Conservation (phyloP, 495 filamentous ascomycete genomes). For the Trichoderma gamsii region DNA sequence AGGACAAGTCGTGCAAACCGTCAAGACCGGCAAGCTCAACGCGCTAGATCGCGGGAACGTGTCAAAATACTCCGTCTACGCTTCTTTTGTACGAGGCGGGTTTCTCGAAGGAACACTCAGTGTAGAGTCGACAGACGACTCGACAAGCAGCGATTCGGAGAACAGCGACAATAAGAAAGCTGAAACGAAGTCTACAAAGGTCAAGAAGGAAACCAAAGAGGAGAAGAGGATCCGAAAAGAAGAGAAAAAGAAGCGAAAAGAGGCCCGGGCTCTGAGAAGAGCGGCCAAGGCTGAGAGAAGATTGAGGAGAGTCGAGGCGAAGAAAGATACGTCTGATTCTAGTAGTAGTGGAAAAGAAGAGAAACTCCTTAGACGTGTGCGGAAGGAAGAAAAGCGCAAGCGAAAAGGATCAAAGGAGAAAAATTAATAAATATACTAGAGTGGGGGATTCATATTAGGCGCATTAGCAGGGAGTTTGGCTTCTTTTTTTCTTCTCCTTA, state of each 20-base stretch:
- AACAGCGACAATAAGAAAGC: conserved; percentile 17
- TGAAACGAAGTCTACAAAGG: background rate
- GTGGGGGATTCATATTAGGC: background rate
- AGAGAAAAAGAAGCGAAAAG: conserved; percentile 27
- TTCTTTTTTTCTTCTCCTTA: background rate
- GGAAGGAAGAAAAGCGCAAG: conserved; percentile 39
- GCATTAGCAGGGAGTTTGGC: conserved; percentile 15
- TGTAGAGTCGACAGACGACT: conserved; percentile 23
- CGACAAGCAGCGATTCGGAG: conserved; percentile 19
- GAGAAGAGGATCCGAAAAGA: conserved; percentile 33
- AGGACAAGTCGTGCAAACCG: conserved; percentile 43
- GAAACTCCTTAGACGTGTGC: conserved; percentile 37
- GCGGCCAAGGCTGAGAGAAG: conserved; percentile 17
- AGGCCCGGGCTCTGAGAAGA: conserved; percentile 18
- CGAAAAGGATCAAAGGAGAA: conserved; percentile 15
- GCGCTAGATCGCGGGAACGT: conserved; percentile 37
- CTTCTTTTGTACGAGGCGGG: conserved; percentile 72
- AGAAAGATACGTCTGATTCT: conserved; percentile 18
- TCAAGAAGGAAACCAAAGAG: conserved; percentile 33
- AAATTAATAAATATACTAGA: background rate
- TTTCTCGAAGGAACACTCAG: conserved; percentile 60
- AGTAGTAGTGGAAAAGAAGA: conserved; percentile 26
- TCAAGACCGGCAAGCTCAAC: conserved; percentile 46
- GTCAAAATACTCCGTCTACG: conserved; percentile 57
- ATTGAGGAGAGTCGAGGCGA: conserved; percentile 22